These are phyloP conservation scores for Amaranthus cruentus DNA, from an alignment of 148 eudicot genomes.

Conservation along the genomic window DNA sequence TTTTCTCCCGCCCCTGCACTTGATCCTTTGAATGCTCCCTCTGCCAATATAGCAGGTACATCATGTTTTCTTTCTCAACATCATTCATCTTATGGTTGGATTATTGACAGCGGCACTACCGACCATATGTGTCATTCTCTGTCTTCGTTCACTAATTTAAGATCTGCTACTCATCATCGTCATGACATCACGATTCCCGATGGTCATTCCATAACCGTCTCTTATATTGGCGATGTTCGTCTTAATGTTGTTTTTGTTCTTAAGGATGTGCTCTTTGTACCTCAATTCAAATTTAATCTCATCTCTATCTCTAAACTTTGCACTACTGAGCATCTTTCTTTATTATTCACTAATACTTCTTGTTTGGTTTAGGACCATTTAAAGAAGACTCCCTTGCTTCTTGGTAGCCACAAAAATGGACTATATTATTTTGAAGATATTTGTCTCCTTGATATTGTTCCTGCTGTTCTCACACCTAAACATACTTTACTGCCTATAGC, in stretches of 20 bases:
- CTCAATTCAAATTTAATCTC: neutral
- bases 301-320: neutral
- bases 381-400: too few species aligned
- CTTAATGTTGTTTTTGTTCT: neutral
- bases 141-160: neutral
- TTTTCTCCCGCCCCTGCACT: too few species aligned
- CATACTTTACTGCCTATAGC: too few species aligned
- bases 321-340: too few species aligned
- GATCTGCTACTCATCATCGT: neutral
- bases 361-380: too few species aligned
- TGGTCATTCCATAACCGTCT: neutral
- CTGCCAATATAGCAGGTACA: neutral
- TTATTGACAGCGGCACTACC: neutral
- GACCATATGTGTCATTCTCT: conserved; percentile 1
- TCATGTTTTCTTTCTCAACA: neutral
- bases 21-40: too few species aligned
- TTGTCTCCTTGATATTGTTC: too few species aligned
- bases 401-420: too few species aligned
- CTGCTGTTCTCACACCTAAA: neutral
- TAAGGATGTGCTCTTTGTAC: neutral
- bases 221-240: neutral
- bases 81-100: neutral
- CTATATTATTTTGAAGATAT: too few species aligned
- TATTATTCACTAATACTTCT: too few species aligned
- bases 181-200: neutral